These are phyloP conservation scores for Colletotrichum somersetense DNA, from an alignment of 2,329 filamentous ascomycete genomes.

Conservation along the genomic window DNA sequence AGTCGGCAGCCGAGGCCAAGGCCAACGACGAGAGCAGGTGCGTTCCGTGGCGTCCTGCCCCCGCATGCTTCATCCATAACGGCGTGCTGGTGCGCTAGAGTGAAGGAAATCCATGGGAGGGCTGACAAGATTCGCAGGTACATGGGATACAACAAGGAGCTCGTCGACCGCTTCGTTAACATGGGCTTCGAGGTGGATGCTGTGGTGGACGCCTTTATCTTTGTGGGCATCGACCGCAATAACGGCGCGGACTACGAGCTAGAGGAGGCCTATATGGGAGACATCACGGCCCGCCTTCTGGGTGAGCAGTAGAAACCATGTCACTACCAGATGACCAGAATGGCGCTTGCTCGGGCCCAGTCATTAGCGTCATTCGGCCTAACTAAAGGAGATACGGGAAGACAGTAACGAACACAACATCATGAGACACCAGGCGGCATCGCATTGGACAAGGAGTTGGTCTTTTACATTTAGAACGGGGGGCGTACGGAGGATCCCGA, in stretches of 20 bases:
- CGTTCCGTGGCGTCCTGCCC: neutral
- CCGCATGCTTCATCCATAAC: neutral
- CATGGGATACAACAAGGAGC: slow-evolving; percentile 85
- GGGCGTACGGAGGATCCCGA: slow-evolving; percentile 9
- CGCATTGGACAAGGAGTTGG: slow-evolving; percentile 35
- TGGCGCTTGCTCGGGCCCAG: neutral
- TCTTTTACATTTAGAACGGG: slow-evolving; percentile 24
- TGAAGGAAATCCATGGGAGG: neutral
- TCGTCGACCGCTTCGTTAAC: slow-evolving; percentile 85
- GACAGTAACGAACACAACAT: neutral
- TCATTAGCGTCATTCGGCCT: neutral
- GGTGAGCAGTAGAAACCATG: slow-evolving; percentile 72
- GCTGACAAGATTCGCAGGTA: slow-evolving; percentile 68
- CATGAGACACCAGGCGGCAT: slow-evolving; percentile 6
- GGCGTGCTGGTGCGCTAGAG: neutral
- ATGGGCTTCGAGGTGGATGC: slow-evolving; percentile 93
- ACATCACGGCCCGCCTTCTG: slow-evolving; percentile 87
- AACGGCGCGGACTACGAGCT: slow-evolving; percentile 84
- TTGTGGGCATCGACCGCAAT: slow-evolving; percentile 83
- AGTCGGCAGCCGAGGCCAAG: slow-evolving; percentile 65
- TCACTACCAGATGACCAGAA: neutral
- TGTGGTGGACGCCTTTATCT: slow-evolving; percentile 88
- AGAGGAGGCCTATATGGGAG: slow-evolving; percentile 91
- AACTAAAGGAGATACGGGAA: neutral
- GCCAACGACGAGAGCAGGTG: slow-evolving; percentile 66